Base-by-base conservation (phyloP, 805 yeast genomes). In the Candida pini region DNA sequence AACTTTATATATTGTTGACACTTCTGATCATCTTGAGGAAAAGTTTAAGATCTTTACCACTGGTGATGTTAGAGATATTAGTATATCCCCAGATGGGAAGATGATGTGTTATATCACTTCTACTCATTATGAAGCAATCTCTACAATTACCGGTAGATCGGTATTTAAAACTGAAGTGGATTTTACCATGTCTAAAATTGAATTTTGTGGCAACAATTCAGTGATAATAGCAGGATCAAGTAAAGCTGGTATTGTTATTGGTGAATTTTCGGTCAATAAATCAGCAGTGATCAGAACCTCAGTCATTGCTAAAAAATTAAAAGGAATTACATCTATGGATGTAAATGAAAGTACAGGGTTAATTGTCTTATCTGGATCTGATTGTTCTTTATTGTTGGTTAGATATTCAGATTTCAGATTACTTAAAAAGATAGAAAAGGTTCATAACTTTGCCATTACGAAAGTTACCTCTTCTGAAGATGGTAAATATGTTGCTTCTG, bases 381-480 rank as follows among this genome's bases (percentile, higher is more conserved):
- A 84, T 46, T 71, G 76, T 43, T 74, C 92, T 2, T 62, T 88
- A 9, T 60, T 74, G 2, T 46, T 88, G n/a, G 55, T 78, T 9
- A 68, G 71, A 26, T 54, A 71, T 12, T 61, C 66, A 2, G 74
- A 69, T 41, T 70, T 88, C 39, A 66, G 69, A 28, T 56, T 69
- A 9, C 47, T 76, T 18, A 74, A 70, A 38, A 60, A 66, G 6
- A 62, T 76, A 36, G 69, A 70, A 28, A 73, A 81, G 40, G 77
- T 83, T 35, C 96, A 88, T 54, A 64, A 70, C 7, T 84, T 84
- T 55, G 87, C 94, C 18, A 78, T 87, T 34, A 87, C 96, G 0
- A 69, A 73, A 28, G 75, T 85, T 8, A 63, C 75, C 3, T 78
- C 86, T 40, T 78, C 87, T 4, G 80, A 83, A 10, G 68, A 76